Conservation (phyloP, 768 basidiomycete genomes). For the Mycena crocata region DNA sequence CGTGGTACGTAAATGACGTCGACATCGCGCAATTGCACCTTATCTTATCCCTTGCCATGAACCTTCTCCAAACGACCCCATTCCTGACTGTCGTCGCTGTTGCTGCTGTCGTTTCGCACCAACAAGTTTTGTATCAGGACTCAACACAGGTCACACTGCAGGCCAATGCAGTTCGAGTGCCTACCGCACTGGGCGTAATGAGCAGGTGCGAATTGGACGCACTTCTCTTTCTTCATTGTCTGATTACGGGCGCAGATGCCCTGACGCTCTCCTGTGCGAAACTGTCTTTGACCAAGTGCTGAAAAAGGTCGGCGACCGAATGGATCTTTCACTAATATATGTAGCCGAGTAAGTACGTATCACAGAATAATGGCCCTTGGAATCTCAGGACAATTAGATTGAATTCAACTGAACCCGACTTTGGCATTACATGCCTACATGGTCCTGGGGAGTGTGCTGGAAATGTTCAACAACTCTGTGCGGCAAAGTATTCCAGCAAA, state of each 20-base stretch:
- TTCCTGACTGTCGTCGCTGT: background rate
- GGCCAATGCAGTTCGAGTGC: constrained; percentile 50
- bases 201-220: constrained; percentile 42
- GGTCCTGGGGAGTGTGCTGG: constrained; percentile 86
- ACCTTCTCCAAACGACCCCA: background rate
- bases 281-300: constrained; percentile 79
- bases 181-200: constrained; percentile 64
- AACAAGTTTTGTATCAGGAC: background rate
- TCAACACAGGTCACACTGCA: constrained; percentile 4
- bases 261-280: constrained; percentile 88
- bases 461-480: constrained; percentile 91
- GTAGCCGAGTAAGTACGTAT: constrained; percentile 71
- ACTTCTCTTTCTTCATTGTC: background rate
- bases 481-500: constrained; percentile 63
- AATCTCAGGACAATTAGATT: constrained; percentile 53
- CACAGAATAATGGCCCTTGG: constrained; percentile 6
- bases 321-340: constrained; percentile 78
- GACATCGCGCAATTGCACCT: background rate
- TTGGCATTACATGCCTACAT: constrained; percentile 87
- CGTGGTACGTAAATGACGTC: constrained; percentile 18
- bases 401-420: constrained; percentile 72
- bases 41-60: constrained; percentile 8
- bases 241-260: constrained; percentile 51
- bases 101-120: background rate
- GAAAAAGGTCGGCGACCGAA: constrained; percentile 67